Percentiles rank a stretch among this genome's conserved stretches.
Evolutionary conservation across 805 yeast genomes (phyloP).

Genomic region (Ogataea populi-albae): DNA sequence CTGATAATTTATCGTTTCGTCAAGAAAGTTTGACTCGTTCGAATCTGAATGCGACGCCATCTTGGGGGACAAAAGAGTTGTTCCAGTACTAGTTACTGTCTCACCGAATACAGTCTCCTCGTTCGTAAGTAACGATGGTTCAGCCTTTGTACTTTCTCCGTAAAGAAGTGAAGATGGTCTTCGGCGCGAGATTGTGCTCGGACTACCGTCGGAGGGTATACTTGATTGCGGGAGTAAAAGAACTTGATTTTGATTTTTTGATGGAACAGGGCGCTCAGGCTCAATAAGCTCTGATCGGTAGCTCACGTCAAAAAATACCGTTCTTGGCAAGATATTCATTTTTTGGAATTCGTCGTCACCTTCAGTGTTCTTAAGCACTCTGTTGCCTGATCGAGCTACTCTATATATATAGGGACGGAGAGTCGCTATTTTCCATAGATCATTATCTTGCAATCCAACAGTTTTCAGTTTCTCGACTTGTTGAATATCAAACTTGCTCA

Average conservation of each 20-base stretch:
- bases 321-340: slow-evolving; percentile 44
- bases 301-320: slow-evolving; percentile 47
- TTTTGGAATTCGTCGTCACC: slow-evolving; percentile 27
- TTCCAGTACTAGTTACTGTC: slow-evolving; percentile 11
- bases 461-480: slow-evolving; percentile 72
- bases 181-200: slow-evolving; percentile 4
- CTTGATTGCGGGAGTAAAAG: slow-evolving; percentile 11
- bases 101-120: slow-evolving; percentile 26
- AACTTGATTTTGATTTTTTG: slow-evolving; percentile 6
- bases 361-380: slow-evolving; percentile 18
- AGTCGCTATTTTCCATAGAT: slow-evolving; percentile 79
- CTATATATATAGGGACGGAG: slow-evolving; percentile 66
- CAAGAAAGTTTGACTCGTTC: slow-evolving; percentile 22
- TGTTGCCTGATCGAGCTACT: slow-evolving; percentile 45
- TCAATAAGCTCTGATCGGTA: slow-evolving; percentile 27
- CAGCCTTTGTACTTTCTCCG: slow-evolving; percentile 20
- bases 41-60: slow-evolving; percentile 18
- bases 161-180: slow-evolving; percentile 16
- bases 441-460: slow-evolving; percentile 70
- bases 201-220: slow-evolving; percentile 3
- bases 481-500: slow-evolving; percentile 62
- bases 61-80: slow-evolving; percentile 9
- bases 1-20: slow-evolving; percentile 26
- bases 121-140: slow-evolving; percentile 19
- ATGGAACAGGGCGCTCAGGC: background rate